phyloP scores from a whole-genome alignment of 2,329 filamentous ascomycete genomes.

The Colletotrichum horii region DNA sequence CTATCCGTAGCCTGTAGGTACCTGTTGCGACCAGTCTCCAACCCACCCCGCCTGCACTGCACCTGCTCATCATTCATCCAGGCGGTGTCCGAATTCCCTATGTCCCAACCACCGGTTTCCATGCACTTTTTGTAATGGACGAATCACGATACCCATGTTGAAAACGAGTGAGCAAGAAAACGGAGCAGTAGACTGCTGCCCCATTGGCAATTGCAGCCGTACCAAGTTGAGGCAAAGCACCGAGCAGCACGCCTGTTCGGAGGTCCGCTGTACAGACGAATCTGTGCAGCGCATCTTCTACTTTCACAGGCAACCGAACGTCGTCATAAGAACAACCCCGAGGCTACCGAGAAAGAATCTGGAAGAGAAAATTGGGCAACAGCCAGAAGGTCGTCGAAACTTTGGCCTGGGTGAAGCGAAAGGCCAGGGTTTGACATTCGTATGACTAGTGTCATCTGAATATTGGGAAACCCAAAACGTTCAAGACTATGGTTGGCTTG shows the following conservation, averaged over 20 bases:
- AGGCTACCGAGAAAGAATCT: background rate
- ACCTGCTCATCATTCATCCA: background rate
- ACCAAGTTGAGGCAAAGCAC: background rate
- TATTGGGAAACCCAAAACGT: background rate
- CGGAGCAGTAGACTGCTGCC: too few relatives aligned
- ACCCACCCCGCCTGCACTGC: background rate
- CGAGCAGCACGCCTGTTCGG: background rate
- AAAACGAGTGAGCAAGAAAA: background rate
- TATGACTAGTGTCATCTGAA: conserved; percentile 1
- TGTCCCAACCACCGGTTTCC: background rate
- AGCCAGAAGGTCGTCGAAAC: background rate
- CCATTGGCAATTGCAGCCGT: background rate
- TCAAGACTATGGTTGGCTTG: background rate
- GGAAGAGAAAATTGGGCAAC: background rate
- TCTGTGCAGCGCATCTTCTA: background rate
- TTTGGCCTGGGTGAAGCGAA: background rate
- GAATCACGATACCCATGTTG: background rate
- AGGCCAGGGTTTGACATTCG: background rate
- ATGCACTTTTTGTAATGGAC: background rate
- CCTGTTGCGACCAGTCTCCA: background rate
- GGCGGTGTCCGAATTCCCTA: background rate
- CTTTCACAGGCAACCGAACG: background rate
- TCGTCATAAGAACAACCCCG: background rate
- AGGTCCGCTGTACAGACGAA: background rate
- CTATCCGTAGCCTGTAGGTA: background rate